Conservation (phyloP, 1,284 basidiomycete species). For the Cutaneotrichosporon mucoides region DNA sequence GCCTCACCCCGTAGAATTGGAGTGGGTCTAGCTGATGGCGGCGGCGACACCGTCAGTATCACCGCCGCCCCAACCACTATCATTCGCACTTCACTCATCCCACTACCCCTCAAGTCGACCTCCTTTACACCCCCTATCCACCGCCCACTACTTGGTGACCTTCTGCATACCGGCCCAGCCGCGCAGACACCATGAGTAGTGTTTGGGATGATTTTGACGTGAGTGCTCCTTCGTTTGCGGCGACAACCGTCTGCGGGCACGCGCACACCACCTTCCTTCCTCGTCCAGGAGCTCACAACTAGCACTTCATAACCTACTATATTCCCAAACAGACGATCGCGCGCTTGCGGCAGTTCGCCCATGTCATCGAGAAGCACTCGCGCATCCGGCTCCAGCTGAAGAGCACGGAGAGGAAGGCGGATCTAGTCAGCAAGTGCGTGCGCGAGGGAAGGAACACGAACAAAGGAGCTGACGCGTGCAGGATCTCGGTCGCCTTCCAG, state of each 20-base stretch:
- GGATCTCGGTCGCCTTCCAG: conserved; percentile 25
- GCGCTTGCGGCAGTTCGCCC: conserved; percentile 27
- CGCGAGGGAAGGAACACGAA: background rate
- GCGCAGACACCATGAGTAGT: background rate
- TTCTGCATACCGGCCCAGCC: background rate
- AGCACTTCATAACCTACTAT: conserved; percentile 32
- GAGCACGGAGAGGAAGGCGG: conserved; percentile 35
- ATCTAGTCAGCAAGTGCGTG: conserved; percentile 38
- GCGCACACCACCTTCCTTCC: background rate
- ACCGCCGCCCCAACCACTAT: no score
- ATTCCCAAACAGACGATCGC: conserved; percentile 32
- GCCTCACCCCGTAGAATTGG: no score
- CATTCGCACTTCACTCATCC: no score
- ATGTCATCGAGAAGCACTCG: conserved; percentile 17
- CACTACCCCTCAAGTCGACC: no score
- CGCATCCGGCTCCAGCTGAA: conserved; percentile 22
- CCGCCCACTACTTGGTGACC: background rate
- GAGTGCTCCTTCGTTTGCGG: background rate
- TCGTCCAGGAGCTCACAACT: no score
- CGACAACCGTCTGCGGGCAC: no score
- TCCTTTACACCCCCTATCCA: background rate
- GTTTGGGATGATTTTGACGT: conserved; percentile 12
- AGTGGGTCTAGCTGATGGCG: no score
- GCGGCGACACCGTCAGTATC: no score
- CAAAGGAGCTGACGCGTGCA: conserved; percentile 2